Conservation (phyloP, 2,329 filamentous ascomycete species). For the Fusarium paranaense region DNA sequence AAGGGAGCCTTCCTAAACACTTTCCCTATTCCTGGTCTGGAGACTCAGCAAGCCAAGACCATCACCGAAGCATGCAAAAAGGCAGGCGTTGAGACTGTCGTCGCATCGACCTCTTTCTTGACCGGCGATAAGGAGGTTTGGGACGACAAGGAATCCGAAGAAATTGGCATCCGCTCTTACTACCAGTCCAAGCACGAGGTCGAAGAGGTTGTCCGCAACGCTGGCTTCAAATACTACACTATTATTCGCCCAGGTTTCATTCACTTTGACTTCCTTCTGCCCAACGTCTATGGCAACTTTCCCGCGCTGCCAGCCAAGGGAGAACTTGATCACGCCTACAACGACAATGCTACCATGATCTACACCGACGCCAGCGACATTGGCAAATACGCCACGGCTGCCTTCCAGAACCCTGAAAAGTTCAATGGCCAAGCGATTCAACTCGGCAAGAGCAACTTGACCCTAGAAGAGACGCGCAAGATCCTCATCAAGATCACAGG, state of each 20-base stretch:
- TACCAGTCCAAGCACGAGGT: conserved; percentile 53
- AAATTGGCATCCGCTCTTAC: conserved; percentile 42
- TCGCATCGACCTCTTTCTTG: conserved; percentile 42
- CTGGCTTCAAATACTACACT: conserved; percentile 47
- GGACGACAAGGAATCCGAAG: conserved; percentile 31
- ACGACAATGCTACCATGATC: conserved; percentile 37
- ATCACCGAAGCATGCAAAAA: conserved; percentile 47
- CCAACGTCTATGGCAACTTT: conserved; percentile 41
- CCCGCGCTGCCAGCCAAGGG: conserved; percentile 44
- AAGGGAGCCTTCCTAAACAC: conserved; percentile 47
- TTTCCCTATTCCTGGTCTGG: conserved; percentile 42
- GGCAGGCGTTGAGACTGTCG: conserved; percentile 46
- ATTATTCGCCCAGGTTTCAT: conserved; percentile 49
- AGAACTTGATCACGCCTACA: conserved; percentile 42
- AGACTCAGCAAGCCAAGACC: conserved; percentile 47
- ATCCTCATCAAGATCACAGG: conserved; percentile 48
- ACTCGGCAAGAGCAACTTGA: conserved; percentile 43
- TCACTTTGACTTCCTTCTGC: conserved; percentile 44
- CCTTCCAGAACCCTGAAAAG: conserved; percentile 45
- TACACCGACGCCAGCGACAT: conserved; percentile 48
- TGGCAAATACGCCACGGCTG: conserved; percentile 49
- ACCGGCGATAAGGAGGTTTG: conserved; percentile 36
- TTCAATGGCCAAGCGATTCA: conserved; percentile 49
- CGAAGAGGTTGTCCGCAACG: conserved; percentile 48
- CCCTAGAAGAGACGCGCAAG: conserved; percentile 46